phyloP scores from a whole-genome alignment of 1,139 yeast species.

The Candida dubliniensis region DNA sequence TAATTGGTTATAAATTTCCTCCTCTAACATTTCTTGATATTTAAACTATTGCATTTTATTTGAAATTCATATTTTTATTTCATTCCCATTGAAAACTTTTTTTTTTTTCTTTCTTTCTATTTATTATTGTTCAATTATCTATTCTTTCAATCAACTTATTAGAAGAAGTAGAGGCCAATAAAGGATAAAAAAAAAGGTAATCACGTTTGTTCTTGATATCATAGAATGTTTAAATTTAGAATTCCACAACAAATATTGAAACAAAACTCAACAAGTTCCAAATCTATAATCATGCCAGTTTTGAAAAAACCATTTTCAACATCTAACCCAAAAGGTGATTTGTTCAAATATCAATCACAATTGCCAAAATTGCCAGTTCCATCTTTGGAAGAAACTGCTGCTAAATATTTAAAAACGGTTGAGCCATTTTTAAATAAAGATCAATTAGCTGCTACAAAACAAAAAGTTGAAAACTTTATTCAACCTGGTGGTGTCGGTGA shows the following conservation, averaged over 20 bases:
- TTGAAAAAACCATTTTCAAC: constrained; percentile 29
- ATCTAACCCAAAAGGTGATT: constrained; percentile 57
- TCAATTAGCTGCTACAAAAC: constrained; percentile 57
- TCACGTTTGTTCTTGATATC: not conserved
- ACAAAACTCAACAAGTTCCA: constrained; percentile 4
- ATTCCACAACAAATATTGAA: constrained; percentile 10
- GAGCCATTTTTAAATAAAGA: constrained; percentile 59
- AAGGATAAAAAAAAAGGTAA: not conserved
- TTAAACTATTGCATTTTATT: not conserved
- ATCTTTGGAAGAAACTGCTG: constrained; percentile 66
- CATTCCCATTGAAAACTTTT: not conserved
- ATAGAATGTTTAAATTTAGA: constrained; percentile 13
- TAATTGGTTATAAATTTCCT: not conserved
- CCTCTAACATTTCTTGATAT: not conserved
- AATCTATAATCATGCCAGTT: constrained; percentile 15
- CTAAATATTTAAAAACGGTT: constrained; percentile 68
- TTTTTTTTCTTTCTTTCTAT: not conserved
- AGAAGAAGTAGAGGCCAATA: not conserved
- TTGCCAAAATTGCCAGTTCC: constrained; percentile 92
- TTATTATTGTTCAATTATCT: not conserved
- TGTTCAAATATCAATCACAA: constrained; percentile 69
- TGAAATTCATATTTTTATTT: not conserved
- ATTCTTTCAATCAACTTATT: not conserved
- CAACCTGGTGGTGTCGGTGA: constrained; percentile 57
- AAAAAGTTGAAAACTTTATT: constrained; percentile 65